Evolutionary conservation across 2,329 filamentous ascomycete species (phyloP).

Genomic region (Microsporum canis): DNA sequence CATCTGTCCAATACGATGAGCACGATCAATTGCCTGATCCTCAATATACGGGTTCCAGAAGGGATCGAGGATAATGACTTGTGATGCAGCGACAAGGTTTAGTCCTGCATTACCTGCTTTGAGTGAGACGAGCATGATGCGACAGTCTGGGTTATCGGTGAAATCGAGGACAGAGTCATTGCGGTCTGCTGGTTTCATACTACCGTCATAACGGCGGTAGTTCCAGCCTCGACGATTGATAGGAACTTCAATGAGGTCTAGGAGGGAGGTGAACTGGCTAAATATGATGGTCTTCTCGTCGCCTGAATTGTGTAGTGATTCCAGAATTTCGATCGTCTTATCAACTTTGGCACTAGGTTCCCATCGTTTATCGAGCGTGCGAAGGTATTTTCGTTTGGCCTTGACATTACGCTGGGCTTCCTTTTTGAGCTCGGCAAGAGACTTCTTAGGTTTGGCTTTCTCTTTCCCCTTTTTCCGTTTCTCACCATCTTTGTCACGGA

Average conservation of each 20-base stretch:
- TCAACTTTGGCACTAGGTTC: conserved; percentile 64
- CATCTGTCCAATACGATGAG: conserved; percentile 75
- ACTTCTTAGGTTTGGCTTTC: conserved; percentile 41
- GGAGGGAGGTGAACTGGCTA: conserved; percentile 66
- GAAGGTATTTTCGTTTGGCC: conserved; percentile 58
- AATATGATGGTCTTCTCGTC: conserved; percentile 71
- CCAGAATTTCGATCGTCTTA: conserved; percentile 55
- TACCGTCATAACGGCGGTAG: conserved; percentile 64
- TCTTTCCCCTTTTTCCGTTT: conserved; percentile 31
- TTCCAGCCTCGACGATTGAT: conserved; percentile 47
- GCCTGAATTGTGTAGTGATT: conserved; percentile 37
- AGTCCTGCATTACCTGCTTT: conserved; percentile 77
- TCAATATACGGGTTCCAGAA: conserved; percentile 95
- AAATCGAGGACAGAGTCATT: conserved; percentile 59
- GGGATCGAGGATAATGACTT: conserved; percentile 82
- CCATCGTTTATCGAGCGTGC: conserved; percentile 56
- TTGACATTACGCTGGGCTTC: conserved; percentile 52
- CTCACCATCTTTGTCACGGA: conserved; percentile 24
- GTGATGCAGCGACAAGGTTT: conserved; percentile 70
- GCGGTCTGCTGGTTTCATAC: conserved; percentile 56
- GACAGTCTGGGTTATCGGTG: conserved; percentile 47
- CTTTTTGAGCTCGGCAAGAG: conserved; percentile 55
- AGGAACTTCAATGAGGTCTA: conserved; percentile 66
- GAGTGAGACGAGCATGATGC: conserved; percentile 65
- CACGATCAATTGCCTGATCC: conserved; percentile 82